Conservation (phyloP, 169 alveolate species). For the Plasmodium knowlesi region DNA sequence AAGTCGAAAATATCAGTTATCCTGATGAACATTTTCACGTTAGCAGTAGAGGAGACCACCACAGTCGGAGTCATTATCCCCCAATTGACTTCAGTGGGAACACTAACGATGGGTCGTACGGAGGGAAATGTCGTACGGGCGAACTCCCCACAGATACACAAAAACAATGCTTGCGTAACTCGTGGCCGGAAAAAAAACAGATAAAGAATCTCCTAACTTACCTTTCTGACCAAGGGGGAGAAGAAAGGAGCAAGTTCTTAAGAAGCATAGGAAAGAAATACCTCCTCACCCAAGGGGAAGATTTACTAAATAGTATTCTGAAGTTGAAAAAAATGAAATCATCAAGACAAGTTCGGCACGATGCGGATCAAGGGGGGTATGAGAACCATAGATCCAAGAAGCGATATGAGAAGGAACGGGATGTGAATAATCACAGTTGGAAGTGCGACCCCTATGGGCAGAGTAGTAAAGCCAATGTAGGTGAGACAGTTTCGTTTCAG, state of each 20-base stretch:
- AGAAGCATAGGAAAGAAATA: constrained; percentile 1
- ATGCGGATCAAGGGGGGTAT: not conserved
- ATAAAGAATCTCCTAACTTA: not conserved
- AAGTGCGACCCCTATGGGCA: not conserved
- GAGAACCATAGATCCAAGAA: not conserved
- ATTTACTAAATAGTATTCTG: constrained; percentile 16
- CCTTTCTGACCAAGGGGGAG: not conserved
- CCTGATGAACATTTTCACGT: not conserved
- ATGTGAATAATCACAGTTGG: not conserved
- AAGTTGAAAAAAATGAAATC: constrained; percentile 3
- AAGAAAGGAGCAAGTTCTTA: not conserved
- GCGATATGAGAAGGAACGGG: not conserved
- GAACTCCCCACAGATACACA: not conserved
- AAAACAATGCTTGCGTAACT: not conserved
- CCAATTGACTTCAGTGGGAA: not conserved
- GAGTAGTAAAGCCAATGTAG: not conserved
- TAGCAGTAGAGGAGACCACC: not conserved
- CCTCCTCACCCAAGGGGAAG: not conserved
- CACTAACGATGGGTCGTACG: not conserved
- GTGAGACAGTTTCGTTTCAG: not conserved
- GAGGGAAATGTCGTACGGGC: not conserved
- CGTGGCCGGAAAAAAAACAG: not conserved
- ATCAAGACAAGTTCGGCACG: not conserved
- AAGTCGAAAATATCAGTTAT: not conserved
- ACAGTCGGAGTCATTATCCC: not conserved